Conservation (phyloP, 176 grass and related monocot species). For the Luzula sylvatica region DNA sequence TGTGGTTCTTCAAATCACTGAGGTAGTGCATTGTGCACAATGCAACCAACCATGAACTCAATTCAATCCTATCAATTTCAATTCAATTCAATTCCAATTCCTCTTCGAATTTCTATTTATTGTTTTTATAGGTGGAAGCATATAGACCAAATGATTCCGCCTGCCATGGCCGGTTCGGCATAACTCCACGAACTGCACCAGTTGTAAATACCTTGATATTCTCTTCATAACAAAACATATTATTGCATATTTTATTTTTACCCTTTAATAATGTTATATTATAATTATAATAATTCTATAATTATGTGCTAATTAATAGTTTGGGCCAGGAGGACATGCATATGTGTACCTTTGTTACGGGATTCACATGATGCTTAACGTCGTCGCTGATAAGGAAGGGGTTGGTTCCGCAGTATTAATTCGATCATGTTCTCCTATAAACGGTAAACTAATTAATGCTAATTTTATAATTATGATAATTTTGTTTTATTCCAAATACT, state of each 20-base stretch:
- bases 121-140: conserved; percentile 87
- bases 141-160: conserved; percentile 86
- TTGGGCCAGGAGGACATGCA: conserved; percentile 78
- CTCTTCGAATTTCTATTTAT: too few relatives aligned
- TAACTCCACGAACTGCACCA: conserved; percentile 65
- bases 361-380: conserved; percentile 94
- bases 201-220: conserved; percentile 28
- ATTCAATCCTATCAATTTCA: not conserved
- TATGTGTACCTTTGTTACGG: conserved; percentile 93
- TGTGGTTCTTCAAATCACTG: conserved; percentile 81
- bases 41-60: too few relatives aligned
- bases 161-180: conserved; percentile 67
- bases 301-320: conserved; percentile 28
- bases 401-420: conserved; percentile 78
- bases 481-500: not conserved
- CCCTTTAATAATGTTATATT: not conserved
- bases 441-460: conserved; percentile 25
- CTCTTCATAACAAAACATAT: not conserved
- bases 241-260: not conserved
- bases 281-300: not conserved
- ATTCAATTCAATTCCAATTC: too few relatives aligned
- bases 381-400: conserved; percentile 77
- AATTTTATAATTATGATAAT: not conserved
- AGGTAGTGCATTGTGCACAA: too few relatives aligned
- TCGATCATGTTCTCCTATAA: conserved; percentile 69